Evolutionary conservation across 306 rosid genomes (phyloP), one percentile per base, ranked within the genome.

Genomic region (Ceratonia siliqua): DNA sequence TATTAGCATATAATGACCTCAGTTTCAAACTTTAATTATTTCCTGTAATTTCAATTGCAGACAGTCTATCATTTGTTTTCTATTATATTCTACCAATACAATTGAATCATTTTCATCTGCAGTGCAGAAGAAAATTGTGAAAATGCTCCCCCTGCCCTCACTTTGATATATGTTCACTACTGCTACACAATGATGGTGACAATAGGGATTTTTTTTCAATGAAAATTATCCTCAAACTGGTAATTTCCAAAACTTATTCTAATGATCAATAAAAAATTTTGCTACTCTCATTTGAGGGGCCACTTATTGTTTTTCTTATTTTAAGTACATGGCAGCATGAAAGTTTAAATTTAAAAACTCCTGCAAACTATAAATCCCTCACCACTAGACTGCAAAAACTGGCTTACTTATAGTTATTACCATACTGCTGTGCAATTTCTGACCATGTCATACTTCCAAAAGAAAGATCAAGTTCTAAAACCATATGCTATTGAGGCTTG

Each of bases 401-500:
- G n/a, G n/a, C n/a, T n/a, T n/a, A n/a, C n/a, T n/a, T n/a, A n/a
- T n/a, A 10, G 8, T 65, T 73, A 50, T 54, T 68, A 30, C 11
- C 2, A 33, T 39, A 49, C 11, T 38, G 8, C 12, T 58, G n/a
- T n/a, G n/a, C n/a, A n/a, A n/a, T n/a, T n/a, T n/a, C n/a, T n/a
- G n/a, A n/a, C n/a, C n/a, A 9, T 56, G 13, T 10, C 39, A 53
- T 24, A 45, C 41, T 24, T 33, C 58, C 24, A 39, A 43, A 61
- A 38, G 53, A 30, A 30, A 13, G 65, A 39, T 70, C 43, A 7
- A 36, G 71, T 72, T 55, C 21, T 41, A 12, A 14, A 74, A 18
- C 25, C 33, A 46, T 5, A 36, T n/a, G 25, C 36, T 64, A 13
- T 3, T 80, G 75, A 41, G 91, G 85, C 50, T 72, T 27, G 45